phyloP scores from a whole-genome alignment of 2,329 filamentous ascomycete species.

The Apiospora malaysiana region DNA sequence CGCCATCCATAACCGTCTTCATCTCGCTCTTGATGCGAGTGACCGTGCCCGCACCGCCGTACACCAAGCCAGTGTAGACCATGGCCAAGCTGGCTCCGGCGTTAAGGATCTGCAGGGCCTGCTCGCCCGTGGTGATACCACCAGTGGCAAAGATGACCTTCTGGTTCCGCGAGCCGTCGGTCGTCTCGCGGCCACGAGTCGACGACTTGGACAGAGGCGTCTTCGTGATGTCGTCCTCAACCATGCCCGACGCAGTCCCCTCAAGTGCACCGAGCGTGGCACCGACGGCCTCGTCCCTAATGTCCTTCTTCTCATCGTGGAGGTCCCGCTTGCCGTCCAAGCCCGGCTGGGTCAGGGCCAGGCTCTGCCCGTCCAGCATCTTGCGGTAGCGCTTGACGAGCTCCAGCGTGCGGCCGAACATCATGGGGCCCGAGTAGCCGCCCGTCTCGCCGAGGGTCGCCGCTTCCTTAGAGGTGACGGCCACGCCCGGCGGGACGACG shows the following conservation, averaged over 20 bases:
- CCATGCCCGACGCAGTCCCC: constrained; percentile 39
- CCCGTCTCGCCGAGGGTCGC: constrained; percentile 76
- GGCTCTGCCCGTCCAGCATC: constrained; percentile 62
- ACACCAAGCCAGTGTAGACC: constrained; percentile 81
- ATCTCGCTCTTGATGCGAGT: constrained; percentile 71
- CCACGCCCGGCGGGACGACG: constrained; percentile 70
- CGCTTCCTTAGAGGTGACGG: constrained; percentile 70
- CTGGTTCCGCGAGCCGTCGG: constrained; percentile 36
- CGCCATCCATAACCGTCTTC: constrained; percentile 44
- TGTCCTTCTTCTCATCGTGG: constrained; percentile 32
- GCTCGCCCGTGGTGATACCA: constrained; percentile 86
- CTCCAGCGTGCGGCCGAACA: constrained; percentile 80
- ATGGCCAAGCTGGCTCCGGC: constrained; percentile 91
- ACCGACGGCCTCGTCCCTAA: constrained; percentile 40
- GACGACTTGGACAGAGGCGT: constrained; percentile 20
- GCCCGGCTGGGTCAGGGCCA: constrained; percentile 39
- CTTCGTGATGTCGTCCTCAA: constrained; percentile 30
- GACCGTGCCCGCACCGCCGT: constrained; percentile 68
- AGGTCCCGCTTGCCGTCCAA: constrained; percentile 19
- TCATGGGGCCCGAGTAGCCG: constrained; percentile 88
- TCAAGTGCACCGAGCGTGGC: constrained; percentile 43
- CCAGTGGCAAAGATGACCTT: constrained; percentile 95
- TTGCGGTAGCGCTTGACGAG: constrained; percentile 82
- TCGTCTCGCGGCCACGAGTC: constrained; percentile 27
- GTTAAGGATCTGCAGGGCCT: constrained; percentile 82